Percentiles rank a stretch among this genome's conserved stretches.
phyloP scores from a whole-genome alignment of 257 asterid genomes.

The Solanum dulcamara region DNA sequence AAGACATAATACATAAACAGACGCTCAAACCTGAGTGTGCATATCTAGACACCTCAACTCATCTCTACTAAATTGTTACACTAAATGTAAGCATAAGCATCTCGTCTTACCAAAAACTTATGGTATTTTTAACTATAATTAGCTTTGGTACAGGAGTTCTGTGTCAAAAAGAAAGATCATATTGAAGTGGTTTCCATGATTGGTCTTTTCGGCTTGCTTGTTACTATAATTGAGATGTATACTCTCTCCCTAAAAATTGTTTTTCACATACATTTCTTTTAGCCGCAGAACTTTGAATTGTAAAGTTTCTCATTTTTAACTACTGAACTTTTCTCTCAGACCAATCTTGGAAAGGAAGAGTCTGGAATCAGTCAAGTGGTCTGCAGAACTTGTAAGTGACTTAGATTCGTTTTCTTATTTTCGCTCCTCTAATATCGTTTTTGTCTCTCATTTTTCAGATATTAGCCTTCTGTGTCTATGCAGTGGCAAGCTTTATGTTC shows the following conservation, averaged over 20 bases:
- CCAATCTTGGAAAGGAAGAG: slow-evolving; percentile 41
- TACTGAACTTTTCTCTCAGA: slow-evolving; percentile 19
- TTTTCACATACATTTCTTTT: background rate
- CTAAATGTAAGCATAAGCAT: background rate
- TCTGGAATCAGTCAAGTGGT: slow-evolving; percentile 39
- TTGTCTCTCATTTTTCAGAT: slow-evolving; percentile 19
- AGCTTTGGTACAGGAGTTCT: slow-evolving; percentile 45
- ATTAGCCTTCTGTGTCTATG: slow-evolving; percentile 28
- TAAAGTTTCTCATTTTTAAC: background rate
- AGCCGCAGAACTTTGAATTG: background rate
- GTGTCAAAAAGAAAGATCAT: slow-evolving; percentile 56
- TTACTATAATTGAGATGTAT: slow-evolving; percentile 45
- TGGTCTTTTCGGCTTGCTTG: slow-evolving; percentile 54
- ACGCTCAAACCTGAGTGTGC: background rate
- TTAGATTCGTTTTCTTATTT: background rate
- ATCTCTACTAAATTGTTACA: background rate
- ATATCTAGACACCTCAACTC: background rate
- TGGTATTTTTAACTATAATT: background rate
- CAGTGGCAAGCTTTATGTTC: slow-evolving; percentile 41
- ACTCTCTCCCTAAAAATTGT: slow-evolving; percentile 6
- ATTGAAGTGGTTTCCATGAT: slow-evolving; percentile 67
- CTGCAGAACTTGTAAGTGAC: slow-evolving; percentile 45
- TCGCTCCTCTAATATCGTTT: background rate
- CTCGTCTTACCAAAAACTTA: background rate
- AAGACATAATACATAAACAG: no score